Percentiles rank a stretch among this genome's conserved stretches.
phyloP scores from a whole-genome alignment of 495 filamentous ascomycete species.

The Pseudoneurospora amorphoporcata region DNA sequence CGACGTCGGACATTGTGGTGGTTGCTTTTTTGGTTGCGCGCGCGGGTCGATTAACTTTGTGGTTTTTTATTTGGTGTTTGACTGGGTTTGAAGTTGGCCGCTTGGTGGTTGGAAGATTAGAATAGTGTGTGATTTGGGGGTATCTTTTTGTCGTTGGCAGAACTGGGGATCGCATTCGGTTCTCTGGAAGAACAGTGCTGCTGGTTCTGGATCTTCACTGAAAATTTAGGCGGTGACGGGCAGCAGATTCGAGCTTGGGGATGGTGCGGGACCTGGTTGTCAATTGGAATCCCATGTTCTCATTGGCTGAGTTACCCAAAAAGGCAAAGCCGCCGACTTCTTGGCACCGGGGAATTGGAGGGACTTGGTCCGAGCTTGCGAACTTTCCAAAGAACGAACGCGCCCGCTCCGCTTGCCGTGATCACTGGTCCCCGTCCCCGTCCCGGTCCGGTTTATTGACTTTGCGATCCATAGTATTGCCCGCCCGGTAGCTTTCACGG shows the following conservation, averaged over 20 bases:
- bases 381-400: neutral
- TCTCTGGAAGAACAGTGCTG: neutral
- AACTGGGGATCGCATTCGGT: neutral
- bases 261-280: conserved; percentile 3
- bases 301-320: neutral
- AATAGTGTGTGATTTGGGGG: neutral
- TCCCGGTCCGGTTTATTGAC: neutral
- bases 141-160: neutral
- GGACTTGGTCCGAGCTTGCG: conserved; percentile 9
- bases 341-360: neutral
- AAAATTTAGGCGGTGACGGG: conserved; percentile 24
- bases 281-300: conserved; percentile 1
- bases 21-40: conserved; percentile 1
- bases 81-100: neutral
- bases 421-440: neutral
- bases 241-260: conserved; percentile 11
- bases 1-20: conserved; percentile 24
- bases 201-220: conserved; percentile 5
- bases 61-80: neutral
- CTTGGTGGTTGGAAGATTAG: neutral
- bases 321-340: neutral
- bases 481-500: neutral
- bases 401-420: neutral
- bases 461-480: neutral
- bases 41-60: neutral